Conservation (phyloP, 805 yeast species). For the Yamadazyma sp. region DNA sequence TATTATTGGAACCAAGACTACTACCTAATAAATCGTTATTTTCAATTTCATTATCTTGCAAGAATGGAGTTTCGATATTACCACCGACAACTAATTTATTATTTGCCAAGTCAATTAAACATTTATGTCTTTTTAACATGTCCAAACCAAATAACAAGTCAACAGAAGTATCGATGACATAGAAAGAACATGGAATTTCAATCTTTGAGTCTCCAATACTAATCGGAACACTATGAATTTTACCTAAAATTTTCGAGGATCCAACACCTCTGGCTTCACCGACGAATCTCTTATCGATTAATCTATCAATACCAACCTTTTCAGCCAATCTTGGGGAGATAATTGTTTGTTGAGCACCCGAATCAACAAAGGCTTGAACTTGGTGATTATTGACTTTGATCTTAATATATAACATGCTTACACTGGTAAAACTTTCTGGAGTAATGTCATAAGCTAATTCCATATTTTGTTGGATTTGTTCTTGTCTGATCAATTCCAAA, state of each 20-base stretch:
- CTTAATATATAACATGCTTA: constrained; percentile 79
- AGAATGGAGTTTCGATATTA: constrained; percentile 67
- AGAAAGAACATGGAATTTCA: constrained; percentile 40
- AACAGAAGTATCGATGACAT: constrained; percentile 58
- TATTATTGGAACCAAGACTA: constrained; percentile 12
- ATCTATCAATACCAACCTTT: constrained; percentile 60
- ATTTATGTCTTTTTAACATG: constrained; percentile 84
- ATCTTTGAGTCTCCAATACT: constrained; percentile 56
- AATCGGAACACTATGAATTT: constrained; percentile 85
- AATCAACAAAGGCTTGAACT: constrained; percentile 90
- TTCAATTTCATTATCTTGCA: constrained; percentile 69
- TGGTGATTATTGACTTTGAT: constrained; percentile 75
- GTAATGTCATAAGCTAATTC: constrained; percentile 77
- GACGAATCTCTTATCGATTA: constrained; percentile 74
- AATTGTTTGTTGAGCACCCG: constrained; percentile 92
- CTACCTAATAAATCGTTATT: constrained; percentile 18
- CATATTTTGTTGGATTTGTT: constrained; percentile 77
- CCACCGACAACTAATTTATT: constrained; percentile 65
- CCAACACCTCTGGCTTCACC: constrained; percentile 95
- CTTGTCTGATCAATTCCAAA: constrained; percentile 63
- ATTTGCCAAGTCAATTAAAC: constrained; percentile 67
- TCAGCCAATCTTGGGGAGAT: constrained; percentile 78
- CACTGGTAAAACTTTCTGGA: constrained; percentile 85
- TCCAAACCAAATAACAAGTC: constrained; percentile 87
- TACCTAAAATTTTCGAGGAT: constrained; percentile 68